Conservation (phyloP, 345 rosid genomes). For the Linum tenue region DNA sequence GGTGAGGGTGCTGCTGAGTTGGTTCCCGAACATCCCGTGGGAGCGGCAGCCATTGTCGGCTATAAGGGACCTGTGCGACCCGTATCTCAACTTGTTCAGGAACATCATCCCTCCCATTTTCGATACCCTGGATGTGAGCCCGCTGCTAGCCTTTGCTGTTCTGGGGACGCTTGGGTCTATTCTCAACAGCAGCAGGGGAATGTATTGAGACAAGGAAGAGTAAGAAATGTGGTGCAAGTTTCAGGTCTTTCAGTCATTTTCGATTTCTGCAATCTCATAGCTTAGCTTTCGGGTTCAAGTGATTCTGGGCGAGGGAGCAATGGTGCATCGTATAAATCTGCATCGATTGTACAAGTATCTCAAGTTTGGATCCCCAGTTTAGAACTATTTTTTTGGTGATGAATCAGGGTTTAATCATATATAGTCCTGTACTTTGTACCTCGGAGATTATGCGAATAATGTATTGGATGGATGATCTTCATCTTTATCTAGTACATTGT, state of each 20-base stretch:
- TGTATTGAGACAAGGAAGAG: constrained; percentile 6
- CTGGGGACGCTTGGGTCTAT: constrained; percentile 65
- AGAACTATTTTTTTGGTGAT: too few species aligned
- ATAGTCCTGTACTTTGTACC: too few species aligned
- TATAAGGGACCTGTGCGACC: constrained; percentile 76
- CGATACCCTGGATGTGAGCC: constrained; percentile 74
- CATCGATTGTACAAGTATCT: too few species aligned
- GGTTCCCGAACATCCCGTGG: constrained; percentile 96
- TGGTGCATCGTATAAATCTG: too few species aligned
- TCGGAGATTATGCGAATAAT: too few species aligned
- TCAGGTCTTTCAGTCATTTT: background rate
- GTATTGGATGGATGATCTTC: too few species aligned
- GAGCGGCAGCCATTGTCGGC: constrained; percentile 80
- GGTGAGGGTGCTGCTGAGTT: constrained; percentile 89
- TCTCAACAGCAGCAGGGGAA: constrained; percentile 39
- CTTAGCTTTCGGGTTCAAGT: too few species aligned
- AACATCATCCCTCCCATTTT: constrained; percentile 72
- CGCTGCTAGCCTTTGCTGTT: constrained; percentile 71
- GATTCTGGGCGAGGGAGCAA: too few species aligned
- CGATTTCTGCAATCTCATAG: background rate
- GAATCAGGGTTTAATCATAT: too few species aligned
- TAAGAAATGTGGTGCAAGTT: background rate
- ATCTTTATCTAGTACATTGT: too few species aligned
- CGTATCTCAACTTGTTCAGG: constrained; percentile 78
- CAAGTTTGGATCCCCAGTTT: too few species aligned